Evolutionary conservation across 2,329 filamentous ascomycete species (phyloP).

Genomic region (Cladophialophora yegresii): DNA sequence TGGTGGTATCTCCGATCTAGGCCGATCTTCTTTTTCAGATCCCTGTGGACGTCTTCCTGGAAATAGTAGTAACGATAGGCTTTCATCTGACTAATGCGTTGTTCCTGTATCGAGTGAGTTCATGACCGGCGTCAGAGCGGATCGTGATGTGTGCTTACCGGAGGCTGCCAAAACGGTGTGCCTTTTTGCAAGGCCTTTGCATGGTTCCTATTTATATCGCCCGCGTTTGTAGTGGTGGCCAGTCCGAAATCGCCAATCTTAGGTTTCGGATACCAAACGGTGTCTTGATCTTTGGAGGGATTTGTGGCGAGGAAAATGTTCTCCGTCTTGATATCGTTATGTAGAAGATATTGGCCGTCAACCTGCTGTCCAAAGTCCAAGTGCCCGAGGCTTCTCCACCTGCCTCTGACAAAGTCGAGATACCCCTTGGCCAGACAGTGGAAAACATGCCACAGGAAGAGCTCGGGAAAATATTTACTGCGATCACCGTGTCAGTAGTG

Average conservation of each 20-base stretch:
- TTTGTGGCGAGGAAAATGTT: constrained; percentile 23
- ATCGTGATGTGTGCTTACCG: constrained; percentile 4
- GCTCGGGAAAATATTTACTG: constrained; percentile 29
- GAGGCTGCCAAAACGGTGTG: constrained; percentile 2
- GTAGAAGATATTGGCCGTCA: constrained; percentile 20
- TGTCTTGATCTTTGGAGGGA: not conserved
- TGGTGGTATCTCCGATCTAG: constrained; percentile 4
- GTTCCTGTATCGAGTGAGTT: not conserved
- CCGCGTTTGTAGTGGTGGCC: constrained; percentile 17
- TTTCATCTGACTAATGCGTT: constrained; percentile 3
- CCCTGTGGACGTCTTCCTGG: not conserved
- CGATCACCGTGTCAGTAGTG: not conserved
- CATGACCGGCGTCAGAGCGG: no score
- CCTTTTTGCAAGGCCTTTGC: constrained; percentile 5
- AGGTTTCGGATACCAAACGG: constrained; percentile 22
- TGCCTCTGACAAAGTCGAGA: constrained; percentile 11
- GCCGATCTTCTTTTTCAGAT: constrained; percentile 2
- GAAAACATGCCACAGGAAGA: constrained; percentile 32
- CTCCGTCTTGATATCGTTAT: constrained; percentile 29
- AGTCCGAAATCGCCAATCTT: constrained; percentile 32
- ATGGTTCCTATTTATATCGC: constrained; percentile 2
- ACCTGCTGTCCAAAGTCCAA: constrained; percentile 14
- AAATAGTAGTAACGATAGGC: constrained; percentile 5
- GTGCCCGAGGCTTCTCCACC: constrained; percentile 17
- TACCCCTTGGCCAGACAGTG: constrained; percentile 20